phyloP scores from a whole-genome alignment of 2,329 filamentous ascomycete genomes.

The Beauveria pseudobassiana region DNA sequence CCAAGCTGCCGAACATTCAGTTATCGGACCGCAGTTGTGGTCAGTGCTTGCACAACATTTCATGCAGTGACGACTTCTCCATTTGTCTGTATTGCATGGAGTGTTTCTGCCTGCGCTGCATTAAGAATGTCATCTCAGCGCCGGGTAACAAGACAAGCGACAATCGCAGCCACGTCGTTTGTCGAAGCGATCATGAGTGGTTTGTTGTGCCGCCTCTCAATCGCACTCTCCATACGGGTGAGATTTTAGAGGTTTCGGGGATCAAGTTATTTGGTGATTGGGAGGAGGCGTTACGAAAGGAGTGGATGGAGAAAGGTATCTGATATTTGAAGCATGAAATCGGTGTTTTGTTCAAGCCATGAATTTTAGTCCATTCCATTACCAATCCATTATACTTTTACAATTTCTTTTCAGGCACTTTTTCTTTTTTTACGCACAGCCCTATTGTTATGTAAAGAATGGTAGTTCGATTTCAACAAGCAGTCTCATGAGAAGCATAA shows the following conservation, averaged over 20 bases:
- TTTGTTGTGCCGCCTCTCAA: constrained; percentile 29
- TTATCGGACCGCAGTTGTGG: constrained; percentile 28
- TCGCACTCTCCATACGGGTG: constrained; percentile 28
- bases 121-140: constrained; percentile 22
- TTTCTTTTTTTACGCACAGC: too few species aligned
- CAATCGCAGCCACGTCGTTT: constrained; percentile 23
- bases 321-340: not conserved
- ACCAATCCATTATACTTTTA: not conserved
- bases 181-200: constrained; percentile 32
- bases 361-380: not conserved
- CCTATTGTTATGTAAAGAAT: not conserved
- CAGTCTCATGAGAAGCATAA: not conserved
- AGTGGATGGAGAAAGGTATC: constrained; percentile 18
- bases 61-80: constrained; percentile 23
- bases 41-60: constrained; percentile 30
- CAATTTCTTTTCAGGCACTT: too few species aligned
- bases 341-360: not conserved
- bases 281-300: constrained; percentile 26
- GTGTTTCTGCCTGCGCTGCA: constrained; percentile 29
- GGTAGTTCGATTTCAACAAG: not conserved
- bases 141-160: constrained; percentile 24
- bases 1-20: constrained; percentile 30
- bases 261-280: constrained; percentile 28
- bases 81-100: constrained; percentile 33
- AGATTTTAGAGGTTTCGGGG: constrained; percentile 29